A percentile compares a stretch with the other conserved stretches of the same genome.
phyloP scores from a whole-genome alignment of 148 eudicot species.

The Beta vulgaris region DNA sequence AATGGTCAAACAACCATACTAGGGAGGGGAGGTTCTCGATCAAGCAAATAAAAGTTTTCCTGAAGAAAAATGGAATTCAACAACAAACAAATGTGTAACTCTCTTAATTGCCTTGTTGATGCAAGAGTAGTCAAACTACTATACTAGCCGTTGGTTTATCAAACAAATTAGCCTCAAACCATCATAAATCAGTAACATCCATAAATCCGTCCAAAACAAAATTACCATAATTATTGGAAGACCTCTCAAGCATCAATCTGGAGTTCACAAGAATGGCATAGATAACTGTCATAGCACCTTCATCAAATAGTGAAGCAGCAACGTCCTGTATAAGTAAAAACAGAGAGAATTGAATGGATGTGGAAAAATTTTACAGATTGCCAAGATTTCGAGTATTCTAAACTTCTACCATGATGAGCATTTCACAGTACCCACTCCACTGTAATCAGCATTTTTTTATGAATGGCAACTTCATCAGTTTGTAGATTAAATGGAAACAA shows the following conservation, averaged over 20 bases:
- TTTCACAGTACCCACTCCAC: background rate
- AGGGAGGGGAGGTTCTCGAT: too few relatives aligned
- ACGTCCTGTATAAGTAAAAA: conserved; percentile 54
- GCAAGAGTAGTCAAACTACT: background rate
- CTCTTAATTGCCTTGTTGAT: background rate
- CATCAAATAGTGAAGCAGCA: conserved; percentile 84
- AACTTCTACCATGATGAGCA: background rate
- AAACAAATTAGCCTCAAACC: background rate
- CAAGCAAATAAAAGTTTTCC: too few relatives aligned
- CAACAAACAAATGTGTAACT: background rate
- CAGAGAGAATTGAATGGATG: conserved; percentile 8
- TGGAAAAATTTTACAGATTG: background rate
- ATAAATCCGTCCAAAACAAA: too few relatives aligned
- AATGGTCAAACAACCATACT: too few relatives aligned
- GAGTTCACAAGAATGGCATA: conserved; percentile 87
- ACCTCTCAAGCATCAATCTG: conserved; percentile 85
- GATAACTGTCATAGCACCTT: conserved; percentile 82
- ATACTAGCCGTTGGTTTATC: background rate
- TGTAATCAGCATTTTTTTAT: background rate
- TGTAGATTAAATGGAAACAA: too few relatives aligned
- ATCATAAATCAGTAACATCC: background rate
- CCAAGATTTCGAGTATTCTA: background rate
- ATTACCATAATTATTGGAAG: conserved; percentile 90
- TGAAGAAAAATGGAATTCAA: too few relatives aligned
- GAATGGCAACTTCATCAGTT: too few relatives aligned